Base-by-base conservation (phyloP, 176 grass and related monocot species). In the Tillandsia leiboldiana region DNA sequence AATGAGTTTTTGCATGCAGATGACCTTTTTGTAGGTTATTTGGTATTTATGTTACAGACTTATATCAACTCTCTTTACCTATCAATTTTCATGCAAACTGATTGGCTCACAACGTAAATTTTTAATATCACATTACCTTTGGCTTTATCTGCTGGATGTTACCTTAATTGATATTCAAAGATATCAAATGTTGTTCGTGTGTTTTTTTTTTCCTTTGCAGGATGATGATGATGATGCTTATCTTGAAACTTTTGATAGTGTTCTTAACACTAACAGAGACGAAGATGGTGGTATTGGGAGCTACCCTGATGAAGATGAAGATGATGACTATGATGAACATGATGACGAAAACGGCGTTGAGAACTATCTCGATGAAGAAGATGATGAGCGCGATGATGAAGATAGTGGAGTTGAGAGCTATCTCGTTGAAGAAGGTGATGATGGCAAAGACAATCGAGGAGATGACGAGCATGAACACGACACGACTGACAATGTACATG, bases 221-320 rank as follows among this genome's bases (percentile, higher is more conserved):
- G 81, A 90, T 12, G 78, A 74, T 48, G 79, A 61, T 26, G 84
- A 87, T 22, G 84, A 75, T 64, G 70, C 58, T 66, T 87, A 82
- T 73, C 80, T 87, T 67, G 66, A 58, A 26, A 74, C 76, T 53
- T 66, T 85, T 6, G 61, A 81, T 61, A 26, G 10, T 27, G 72
- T 54, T 56, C 72, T 66, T 47, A 75, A 73, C 2, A 75, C 14
- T 10, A 64, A 73, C 3, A 76, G 53, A 49, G 80, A 29, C 42
- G 75, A 82, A 61, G 63, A 71, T 27, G 68, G 50, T 33, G 59
- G 56, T 28, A 7, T 7, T 54, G 24, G 20, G 13, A 33, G 20
- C 11, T 48, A 49, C 9, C 12, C 18, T 26, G 15, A 79, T 49
- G 64, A 68, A 22, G 64, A 73, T 49, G 26, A n/a, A 29, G 72